Base-by-base conservation (phyloP, 495 filamentous ascomycete genomes). In the Trichodelitschia bisporula region DNA sequence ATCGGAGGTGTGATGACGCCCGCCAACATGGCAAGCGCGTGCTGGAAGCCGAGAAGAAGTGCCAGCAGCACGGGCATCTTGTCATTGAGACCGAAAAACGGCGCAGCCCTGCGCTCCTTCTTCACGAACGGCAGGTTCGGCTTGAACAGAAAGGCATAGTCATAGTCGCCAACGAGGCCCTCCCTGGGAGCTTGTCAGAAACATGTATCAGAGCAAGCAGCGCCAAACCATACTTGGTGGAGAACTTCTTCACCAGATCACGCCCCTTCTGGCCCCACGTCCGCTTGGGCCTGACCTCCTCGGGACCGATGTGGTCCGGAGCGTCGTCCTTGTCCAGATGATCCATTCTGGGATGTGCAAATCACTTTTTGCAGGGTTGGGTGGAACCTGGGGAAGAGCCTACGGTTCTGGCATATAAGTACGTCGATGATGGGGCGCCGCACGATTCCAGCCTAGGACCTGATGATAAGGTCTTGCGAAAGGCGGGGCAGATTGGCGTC, bases 1-100 rank as follows among this genome's bases (percentile, higher is more conserved):
- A 92, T 72, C 4, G 82, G 77, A 25, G 79, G 75, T 5, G 76
- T 69, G 45, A 89, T 78, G 32, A 74, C 58, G 41, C 69, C 66
- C 31, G 65, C 69, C 49, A 75, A 45, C 70, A 75, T 74, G 13
- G 66, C 56, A 12, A 72, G 48, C 18, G 66, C 57, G 53, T 79
- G 73, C 41, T 79, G 73, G 35, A 77, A 61, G 6, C 73, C 73
- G 20, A 77, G 51, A 6, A 79, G 49, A 2, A 86, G 49, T 6
- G 73, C 77, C 19, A 93, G 51, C 2, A 89, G 37, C 9, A 91
- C 59, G 2, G 83, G 82, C 57, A 91, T 74, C 14, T 55, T 57
- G 46, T 89, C 78, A 36, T 91, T 61, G 12, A 90, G 66, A 15
- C 78, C 83, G 47, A 90, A 91, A 53, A 91, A 91, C 15, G 82